These are phyloP conservation scores for Dictyostelium purpureum DNA, from an alignment of 78 protist genomes.

Conservation along the genomic window DNA sequence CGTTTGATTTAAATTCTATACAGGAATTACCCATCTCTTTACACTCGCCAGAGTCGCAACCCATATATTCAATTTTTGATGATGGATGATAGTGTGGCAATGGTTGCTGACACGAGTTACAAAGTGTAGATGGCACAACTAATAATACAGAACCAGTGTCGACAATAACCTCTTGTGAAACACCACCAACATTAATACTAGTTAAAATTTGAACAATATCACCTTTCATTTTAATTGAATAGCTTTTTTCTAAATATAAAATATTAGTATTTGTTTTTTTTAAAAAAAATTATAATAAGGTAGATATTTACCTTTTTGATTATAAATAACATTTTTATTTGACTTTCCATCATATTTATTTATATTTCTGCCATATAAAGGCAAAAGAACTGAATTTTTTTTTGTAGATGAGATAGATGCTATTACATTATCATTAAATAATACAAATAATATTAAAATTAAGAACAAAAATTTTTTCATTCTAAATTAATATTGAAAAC, in stretches of 20 bases:
- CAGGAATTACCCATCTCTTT: background rate
- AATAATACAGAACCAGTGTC: slow-evolving; percentile 40
- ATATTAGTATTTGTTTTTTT: background rate
- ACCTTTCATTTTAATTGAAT: slow-evolving; percentile 31
- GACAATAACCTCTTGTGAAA: slow-evolving; percentile 45
- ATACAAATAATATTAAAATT: no score
- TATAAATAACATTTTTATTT: background rate
- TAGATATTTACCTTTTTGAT: background rate
- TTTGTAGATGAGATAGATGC: no score
- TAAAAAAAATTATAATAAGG: background rate
- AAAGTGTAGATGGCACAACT: slow-evolving; percentile 42
- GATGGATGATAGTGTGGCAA: slow-evolving; percentile 51
- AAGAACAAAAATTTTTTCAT: no score
- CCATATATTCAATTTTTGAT: background rate
- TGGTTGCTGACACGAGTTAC: slow-evolving; percentile 21
- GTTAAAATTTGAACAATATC: slow-evolving; percentile 63
- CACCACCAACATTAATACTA: slow-evolving; percentile 41
- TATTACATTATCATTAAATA: no score
- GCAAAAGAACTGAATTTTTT: background rate
- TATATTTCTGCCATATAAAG: background rate
- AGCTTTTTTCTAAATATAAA: background rate
- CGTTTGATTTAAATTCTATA: background rate
- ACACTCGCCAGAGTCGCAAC: slow-evolving; percentile 8
- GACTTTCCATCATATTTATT: background rate
- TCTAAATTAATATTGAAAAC: no score